Base-by-base conservation (phyloP, 1,139 yeast species). In the Candida pseudoviswanathii region DNA sequence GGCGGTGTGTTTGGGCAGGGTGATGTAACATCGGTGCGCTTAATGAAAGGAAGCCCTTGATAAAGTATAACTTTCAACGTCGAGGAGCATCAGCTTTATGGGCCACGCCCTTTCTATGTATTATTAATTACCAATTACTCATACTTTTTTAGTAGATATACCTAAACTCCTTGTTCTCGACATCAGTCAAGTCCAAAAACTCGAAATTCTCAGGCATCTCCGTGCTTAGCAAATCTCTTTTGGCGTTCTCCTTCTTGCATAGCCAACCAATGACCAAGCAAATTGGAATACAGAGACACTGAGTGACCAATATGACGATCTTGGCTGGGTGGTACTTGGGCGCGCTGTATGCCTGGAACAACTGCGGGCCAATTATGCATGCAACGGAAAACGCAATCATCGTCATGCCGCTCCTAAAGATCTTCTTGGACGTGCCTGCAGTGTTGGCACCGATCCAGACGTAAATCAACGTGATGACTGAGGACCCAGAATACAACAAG, bases 321-420 rank as follows among this genome's bases (percentile, higher is more conserved):
- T 72, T 71, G 2, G 78, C 78, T 1, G 74, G 68, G 7, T 58
- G 56, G 53, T 71, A 73, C n/a, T 61, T 47, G 2, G 72, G 66
- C 8, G 59, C 59, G 36, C 58, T 58, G 37, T 62, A 57, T 3
- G 64, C 63, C 49, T 66, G 68, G 54, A 73, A 72, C 29, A 72
- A 51, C 53, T 73, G 78, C 1, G 78, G 78, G 0, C 77, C 78
- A 47, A 73, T 70, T 11, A 73, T 59, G 44, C 68, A 61, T 1
- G 73, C 76, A 11, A 69, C 54, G 2, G 76, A 67, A 47, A 70
- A 71, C 26, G 68, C 69, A 47, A 70, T 62, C 76, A 68, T 66
- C 0, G 70, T 66, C 45, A 63, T 51, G 31, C 68, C 66, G 52
- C 65, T 66, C 42, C 72, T 55, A 29, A 63, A 56, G 31, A 68